phyloP scores from a whole-genome alignment of 148 eudicot species.

The Vaccinium darrowii region DNA sequence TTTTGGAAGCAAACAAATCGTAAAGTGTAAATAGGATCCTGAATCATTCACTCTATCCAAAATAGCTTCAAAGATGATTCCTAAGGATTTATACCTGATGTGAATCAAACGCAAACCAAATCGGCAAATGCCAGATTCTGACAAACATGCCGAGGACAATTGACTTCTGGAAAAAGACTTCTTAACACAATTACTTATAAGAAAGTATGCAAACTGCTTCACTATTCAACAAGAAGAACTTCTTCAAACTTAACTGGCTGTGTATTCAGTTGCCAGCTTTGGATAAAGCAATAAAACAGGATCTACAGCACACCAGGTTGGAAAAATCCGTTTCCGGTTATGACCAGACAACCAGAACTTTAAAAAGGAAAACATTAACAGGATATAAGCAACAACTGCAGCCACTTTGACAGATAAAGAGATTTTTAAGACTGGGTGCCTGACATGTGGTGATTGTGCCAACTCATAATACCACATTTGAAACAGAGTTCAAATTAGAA shows the following conservation, averaged over 20 bases:
- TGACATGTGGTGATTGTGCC: background rate
- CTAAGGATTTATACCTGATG: background rate
- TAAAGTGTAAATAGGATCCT: background rate
- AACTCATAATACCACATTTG: background rate
- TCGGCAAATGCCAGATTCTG: background rate
- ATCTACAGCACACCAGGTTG: background rate
- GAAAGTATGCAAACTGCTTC: background rate
- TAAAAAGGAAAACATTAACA: background rate
- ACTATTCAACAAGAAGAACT: background rate
- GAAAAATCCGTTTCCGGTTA: background rate
- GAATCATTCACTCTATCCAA: background rate
- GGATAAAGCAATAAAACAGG: background rate
- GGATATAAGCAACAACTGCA: background rate
- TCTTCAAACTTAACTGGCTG: constrained; percentile 1
- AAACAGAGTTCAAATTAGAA: background rate
- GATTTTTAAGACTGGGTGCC: background rate
- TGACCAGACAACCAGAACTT: constrained; percentile 1
- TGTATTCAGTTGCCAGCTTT: background rate
- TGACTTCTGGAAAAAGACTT: background rate
- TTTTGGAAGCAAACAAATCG: background rate
- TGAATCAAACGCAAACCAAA: background rate
- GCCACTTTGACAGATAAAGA: background rate
- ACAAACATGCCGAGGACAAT: background rate
- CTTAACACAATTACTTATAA: background rate
- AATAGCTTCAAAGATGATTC: background rate